Percentiles rank a stretch among this genome's conserved stretches.
Conservation (phyloP, 805 yeast species). For the Candida odintsovae region DNA sequence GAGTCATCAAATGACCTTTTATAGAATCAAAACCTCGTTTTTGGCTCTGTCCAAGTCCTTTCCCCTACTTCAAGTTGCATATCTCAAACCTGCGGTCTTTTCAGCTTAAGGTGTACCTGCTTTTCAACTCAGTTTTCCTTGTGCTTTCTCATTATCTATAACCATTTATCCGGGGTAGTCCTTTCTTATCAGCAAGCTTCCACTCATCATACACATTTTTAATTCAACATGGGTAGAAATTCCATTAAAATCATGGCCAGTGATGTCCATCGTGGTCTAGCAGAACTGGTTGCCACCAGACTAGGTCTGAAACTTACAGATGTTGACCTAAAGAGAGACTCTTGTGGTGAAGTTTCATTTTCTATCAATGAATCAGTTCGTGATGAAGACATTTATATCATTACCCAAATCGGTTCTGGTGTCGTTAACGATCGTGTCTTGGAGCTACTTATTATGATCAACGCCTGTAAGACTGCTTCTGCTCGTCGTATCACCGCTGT, state of each 20-base stretch:
- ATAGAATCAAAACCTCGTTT: background rate
- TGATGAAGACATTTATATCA: conserved; percentile 77
- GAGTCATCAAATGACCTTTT: background rate
- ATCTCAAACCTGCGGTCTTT: background rate
- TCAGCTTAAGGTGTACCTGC: background rate
- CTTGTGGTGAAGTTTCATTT: conserved; percentile 70
- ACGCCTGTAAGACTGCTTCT: conserved; percentile 78
- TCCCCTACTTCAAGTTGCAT: background rate
- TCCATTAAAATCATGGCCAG: conserved; percentile 64
- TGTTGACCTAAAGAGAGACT: conserved; percentile 57
- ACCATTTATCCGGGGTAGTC: background rate
- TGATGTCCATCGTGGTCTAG: conserved; percentile 62
- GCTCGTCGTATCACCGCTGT: conserved; percentile 81
- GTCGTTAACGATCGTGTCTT: conserved; percentile 69
- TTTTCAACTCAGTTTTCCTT: background rate
- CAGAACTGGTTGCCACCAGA: conserved; percentile 60
- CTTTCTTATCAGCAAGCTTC: background rate
- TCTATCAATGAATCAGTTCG: conserved; percentile 77
- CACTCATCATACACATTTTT: background rate
- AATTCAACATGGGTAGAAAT: conserved; percentile 57
- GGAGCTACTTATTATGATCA: conserved; percentile 72
- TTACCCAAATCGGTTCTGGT: conserved; percentile 77
- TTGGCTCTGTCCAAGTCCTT: background rate
- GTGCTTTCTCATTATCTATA: background rate
- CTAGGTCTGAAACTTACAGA: conserved; percentile 58